Evolutionary conservation across 2,329 filamentous ascomycete species (phyloP), one percentile per base, ranked within the genome.

Genomic region (Nemania sp.): DNA sequence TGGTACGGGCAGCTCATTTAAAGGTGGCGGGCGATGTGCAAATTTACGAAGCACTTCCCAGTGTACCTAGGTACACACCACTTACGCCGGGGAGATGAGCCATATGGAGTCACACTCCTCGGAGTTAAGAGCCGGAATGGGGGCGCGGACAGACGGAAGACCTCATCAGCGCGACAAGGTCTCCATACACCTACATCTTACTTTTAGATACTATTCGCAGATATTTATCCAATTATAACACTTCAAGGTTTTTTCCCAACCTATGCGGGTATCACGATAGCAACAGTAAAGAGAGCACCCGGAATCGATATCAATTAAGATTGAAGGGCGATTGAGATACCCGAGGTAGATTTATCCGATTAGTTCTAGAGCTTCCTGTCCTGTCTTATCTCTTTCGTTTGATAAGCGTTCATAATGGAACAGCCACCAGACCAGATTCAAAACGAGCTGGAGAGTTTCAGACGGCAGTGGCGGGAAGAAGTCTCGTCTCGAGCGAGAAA

Each of bases 401-500:
- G 17, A 57, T 47, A 62, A 54, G 40, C 46, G 39, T 66, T 43
- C 18, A 71, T 66, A 63, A 68, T 71, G 52, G 64, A 72, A 20
- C 67, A 68, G 43, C 65, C 71, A 25, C 59, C 68, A 17, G 67
- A 70, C 34, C 68, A 70, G 57, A 75, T 82, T 49, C 82, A 86
- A 73, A 82, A 88, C 52, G 92, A 96, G 75, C 85, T 97, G 62
- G 91, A 96, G 75, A 88, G 85, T 47, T 97, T 97, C 77, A 88
- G 94, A 66, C 84, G 86, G 71, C 84, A 92, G 81, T 97, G 93
- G 93, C 86, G 87, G 60, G 89, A 91, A 68, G 93, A 97, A 73
- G 90, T 96, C 18, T 71, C 72, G 43, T 71, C 72, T 6, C 72
- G 80, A 50, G 75, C 76, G 2, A 80, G 72, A 62, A 71, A 75